Conservation (phyloP, 2,329 filamentous ascomycete genomes). For the Sporothrix brunneoviolacea region DNA sequence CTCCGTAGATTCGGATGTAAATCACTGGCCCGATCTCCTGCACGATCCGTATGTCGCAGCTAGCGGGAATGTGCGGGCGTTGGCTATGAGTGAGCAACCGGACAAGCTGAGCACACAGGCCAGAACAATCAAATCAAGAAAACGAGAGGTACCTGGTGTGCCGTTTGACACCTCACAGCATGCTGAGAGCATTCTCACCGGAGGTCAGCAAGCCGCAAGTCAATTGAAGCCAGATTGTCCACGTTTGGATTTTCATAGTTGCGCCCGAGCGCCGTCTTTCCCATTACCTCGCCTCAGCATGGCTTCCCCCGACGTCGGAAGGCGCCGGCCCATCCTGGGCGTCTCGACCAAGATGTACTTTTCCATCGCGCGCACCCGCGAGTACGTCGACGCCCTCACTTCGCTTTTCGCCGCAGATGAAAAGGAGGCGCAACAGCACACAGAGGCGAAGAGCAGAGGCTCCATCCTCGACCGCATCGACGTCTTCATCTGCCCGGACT, state of each 20-base stretch:
- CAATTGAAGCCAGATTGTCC: no score
- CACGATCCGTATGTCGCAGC: no score
- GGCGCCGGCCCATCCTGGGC: conserved; percentile 59
- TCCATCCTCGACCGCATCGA: conserved; percentile 45
- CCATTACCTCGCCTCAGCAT: no score
- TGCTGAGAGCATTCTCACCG: no score
- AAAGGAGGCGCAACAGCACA: background rate
- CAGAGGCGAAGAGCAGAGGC: no score
- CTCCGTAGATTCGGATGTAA: no score
- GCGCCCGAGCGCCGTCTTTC: no score
- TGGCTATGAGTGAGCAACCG: background rate
- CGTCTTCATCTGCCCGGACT: conserved; percentile 73
- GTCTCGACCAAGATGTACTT: conserved; percentile 80
- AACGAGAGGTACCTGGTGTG: no score
- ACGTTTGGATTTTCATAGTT: no score
- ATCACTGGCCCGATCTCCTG: no score
- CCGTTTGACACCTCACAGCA: no score
- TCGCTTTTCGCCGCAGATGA: conserved; percentile 30
- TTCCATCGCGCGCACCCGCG: conserved; percentile 53
- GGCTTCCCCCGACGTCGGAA: background rate
- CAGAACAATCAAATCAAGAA: background rate
- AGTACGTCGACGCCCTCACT: conserved; percentile 47
- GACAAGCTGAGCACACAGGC: background rate
- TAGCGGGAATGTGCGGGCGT: background rate
- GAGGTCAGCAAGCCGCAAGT: no score